Conservation (phyloP, 2,329 filamentous ascomycete genomes). For the Grosmannia huntii region DNA sequence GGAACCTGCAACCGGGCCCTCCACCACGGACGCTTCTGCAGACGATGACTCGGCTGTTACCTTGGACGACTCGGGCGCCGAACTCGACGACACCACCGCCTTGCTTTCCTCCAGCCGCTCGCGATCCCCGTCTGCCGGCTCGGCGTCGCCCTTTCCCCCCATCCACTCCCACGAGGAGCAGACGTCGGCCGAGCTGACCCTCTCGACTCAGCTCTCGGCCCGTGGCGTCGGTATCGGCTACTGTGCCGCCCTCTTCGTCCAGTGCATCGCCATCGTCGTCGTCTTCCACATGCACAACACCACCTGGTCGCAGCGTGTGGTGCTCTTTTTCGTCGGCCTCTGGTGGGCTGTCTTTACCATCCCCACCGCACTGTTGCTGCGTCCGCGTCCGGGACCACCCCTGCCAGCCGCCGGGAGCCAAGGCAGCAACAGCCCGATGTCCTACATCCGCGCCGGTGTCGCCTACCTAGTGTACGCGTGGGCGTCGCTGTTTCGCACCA, state of each 20-base stretch:
- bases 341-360: conserved; percentile 95
- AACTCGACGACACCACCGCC: conserved; percentile 23
- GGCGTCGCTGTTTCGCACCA: conserved; percentile 71
- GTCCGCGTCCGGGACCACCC: conserved; percentile 78
- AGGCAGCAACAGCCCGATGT: conserved; percentile 10
- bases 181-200: conserved; percentile 54
- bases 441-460: conserved; percentile 16
- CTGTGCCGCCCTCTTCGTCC: conserved; percentile 70
- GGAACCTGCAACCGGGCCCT: background rate
- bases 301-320: conserved; percentile 74
- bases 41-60: conserved; percentile 14
- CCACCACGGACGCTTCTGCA: background rate
- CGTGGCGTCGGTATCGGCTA: conserved; percentile 93
- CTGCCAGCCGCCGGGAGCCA: conserved; percentile 30
- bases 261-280: conserved; percentile 67
- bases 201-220: conserved; percentile 85
- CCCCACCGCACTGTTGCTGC: conserved; percentile 75
- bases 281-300: conserved; percentile 62
- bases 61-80: background rate
- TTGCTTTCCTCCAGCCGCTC: conserved; percentile 24
- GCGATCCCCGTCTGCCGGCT: background rate
- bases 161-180: conserved; percentile 25
- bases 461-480: conserved; percentile 72
- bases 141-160: background rate
- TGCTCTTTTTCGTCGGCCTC: conserved; percentile 70